phyloP scores from a whole-genome alignment of 345 rosid species.

The Rhodamnia rubescens region DNA sequence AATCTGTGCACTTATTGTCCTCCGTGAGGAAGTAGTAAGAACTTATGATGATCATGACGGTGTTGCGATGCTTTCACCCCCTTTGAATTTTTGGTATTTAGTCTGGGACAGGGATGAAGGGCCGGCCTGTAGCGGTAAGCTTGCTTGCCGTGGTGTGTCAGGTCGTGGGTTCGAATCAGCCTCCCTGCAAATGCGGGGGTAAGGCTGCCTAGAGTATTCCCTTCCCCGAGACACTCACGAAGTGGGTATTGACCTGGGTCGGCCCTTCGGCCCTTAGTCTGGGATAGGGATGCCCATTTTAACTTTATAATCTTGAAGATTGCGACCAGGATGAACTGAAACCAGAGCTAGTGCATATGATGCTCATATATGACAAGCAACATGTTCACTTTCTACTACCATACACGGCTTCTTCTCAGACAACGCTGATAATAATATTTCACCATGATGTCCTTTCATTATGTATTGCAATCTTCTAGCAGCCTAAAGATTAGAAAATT shows the following conservation, averaged over 20 bases:
- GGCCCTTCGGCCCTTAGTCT: too few relatives aligned
- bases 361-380: not conserved
- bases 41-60: not conserved
- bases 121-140: too few relatives aligned
- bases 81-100: not conserved
- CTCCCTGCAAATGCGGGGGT: too few relatives aligned
- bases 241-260: too few relatives aligned
- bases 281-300: not conserved
- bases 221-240: too few relatives aligned
- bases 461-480: not conserved
- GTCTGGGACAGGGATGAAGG: not conserved
- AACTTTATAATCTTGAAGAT: not conserved
- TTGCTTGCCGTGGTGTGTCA: too few relatives aligned
- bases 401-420: not conserved
- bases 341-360: not conserved
- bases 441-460: not conserved
- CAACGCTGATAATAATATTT: not conserved
- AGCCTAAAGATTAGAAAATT: not conserved
- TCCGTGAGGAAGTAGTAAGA: not conserved
- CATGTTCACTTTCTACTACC: not conserved
- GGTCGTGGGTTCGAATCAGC: too few relatives aligned
- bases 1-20: not conserved
- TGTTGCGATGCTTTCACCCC: not conserved
- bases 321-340: not conserved
- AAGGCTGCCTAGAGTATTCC: too few relatives aligned